Percentiles rank a stretch among this genome's conserved stretches.
phyloP scores from a whole-genome alignment of 2,329 filamentous ascomycete species.

The Paracamarosporium sp. region DNA sequence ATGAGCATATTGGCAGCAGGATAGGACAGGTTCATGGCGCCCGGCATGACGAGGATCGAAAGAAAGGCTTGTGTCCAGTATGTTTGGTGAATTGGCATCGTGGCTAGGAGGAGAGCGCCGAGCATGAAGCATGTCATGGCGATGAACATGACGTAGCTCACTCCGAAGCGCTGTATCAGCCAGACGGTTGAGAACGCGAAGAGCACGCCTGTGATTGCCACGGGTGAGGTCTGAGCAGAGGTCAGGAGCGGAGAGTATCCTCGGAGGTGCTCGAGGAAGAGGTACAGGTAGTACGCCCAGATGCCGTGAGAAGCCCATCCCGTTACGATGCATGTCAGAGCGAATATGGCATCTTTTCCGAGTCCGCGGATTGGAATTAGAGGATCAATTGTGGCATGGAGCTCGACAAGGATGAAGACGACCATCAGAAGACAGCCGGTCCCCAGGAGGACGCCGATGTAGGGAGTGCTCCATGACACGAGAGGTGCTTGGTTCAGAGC shows the following conservation, averaged over 20 bases:
- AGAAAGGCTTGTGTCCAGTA: conserved; percentile 51
- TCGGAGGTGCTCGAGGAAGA: conserved; percentile 32
- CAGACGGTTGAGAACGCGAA: conserved; percentile 35
- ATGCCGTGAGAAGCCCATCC: conserved; percentile 43
- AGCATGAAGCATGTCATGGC: conserved; percentile 36
- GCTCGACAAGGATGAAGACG: conserved; percentile 61
- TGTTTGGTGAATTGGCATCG: conserved; percentile 45
- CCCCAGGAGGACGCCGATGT: conserved; percentile 63
- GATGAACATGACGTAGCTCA: conserved; percentile 34
- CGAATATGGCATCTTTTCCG: conserved; percentile 59
- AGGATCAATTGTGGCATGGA: conserved; percentile 54
- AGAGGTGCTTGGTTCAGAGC: conserved; percentile 69
- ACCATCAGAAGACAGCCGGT: conserved; percentile 60
- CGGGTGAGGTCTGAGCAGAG: conserved; percentile 30
- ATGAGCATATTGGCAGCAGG: conserved; percentile 48
- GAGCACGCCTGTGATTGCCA: conserved; percentile 31
- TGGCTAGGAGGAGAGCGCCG: conserved; percentile 46
- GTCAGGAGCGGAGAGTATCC: conserved; percentile 30
- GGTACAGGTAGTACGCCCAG: conserved; percentile 39
- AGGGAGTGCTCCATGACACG: conserved; percentile 63
- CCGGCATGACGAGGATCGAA: conserved; percentile 34
- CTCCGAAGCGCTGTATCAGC: conserved; percentile 27
- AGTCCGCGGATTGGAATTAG: conserved; percentile 63
- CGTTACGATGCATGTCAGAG: conserved; percentile 60
- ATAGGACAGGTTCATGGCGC: conserved; percentile 48